Percentiles rank a stretch among this genome's conserved stretches.
phyloP scores from a whole-genome alignment of 129 eudicot species.

The Chrysanthemum seticuspe region DNA sequence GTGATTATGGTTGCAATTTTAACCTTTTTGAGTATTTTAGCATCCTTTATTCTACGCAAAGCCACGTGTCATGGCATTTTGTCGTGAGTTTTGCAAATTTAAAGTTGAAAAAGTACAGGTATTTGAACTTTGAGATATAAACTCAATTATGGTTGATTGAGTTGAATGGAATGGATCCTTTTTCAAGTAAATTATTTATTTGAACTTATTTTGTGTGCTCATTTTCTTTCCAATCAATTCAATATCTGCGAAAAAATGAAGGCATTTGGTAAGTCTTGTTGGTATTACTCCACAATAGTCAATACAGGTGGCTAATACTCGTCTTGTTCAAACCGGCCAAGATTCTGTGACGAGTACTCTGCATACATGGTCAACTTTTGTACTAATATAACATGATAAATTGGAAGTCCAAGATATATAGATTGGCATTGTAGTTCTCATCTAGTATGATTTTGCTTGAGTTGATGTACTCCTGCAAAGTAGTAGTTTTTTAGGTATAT shows the following conservation, averaged over 20 bases:
- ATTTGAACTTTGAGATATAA: conserved; percentile 19
- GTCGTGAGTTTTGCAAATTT: conserved; percentile 23
- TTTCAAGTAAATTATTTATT: conserved; percentile 1
- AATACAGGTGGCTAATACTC: no score
- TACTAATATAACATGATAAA: not conserved
- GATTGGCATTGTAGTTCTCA: no score
- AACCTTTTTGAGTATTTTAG: conserved; percentile 18
- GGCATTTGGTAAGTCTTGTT: not conserved
- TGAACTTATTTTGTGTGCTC: not conserved
- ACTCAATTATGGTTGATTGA: conserved; percentile 28
- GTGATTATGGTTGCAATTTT: conserved; percentile 17
- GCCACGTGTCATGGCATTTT: conserved; percentile 34
- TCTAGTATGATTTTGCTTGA: no score
- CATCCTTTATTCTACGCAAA: conserved; percentile 22
- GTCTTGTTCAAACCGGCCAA: no score
- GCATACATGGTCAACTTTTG: conserved; percentile 21
- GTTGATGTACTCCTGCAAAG: no score
- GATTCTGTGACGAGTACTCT: no score
- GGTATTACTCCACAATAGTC: not conserved
- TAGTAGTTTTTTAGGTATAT: no score
- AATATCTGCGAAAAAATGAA: not conserved
- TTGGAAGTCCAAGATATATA: no score
- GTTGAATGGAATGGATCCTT: conserved; percentile 23
- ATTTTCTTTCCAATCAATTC: not conserved
- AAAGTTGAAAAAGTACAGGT: conserved; percentile 22